These are phyloP conservation scores for Acer campestre DNA, from an alignment of 345 rosid species.

Conservation along the genomic window DNA sequence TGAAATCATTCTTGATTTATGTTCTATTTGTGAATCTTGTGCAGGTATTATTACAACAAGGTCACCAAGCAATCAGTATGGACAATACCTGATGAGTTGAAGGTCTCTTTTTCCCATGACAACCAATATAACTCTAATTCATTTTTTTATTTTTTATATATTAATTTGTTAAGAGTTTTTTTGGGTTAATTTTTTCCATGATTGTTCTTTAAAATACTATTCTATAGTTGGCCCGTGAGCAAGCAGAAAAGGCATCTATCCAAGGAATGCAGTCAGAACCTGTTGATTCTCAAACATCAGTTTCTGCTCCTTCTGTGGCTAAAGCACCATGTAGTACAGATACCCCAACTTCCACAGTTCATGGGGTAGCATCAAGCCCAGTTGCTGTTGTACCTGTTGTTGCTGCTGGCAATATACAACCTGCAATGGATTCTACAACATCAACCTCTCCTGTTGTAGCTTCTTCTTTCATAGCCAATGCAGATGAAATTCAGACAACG, in stretches of 20 bases:
- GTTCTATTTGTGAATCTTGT: conserved; percentile 27
- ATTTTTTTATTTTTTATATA: neutral
- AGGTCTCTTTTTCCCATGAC: conserved; percentile 49
- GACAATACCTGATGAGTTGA: conserved; percentile 86
- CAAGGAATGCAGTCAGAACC: conserved; percentile 42
- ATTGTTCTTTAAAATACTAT: conserved; percentile 16
- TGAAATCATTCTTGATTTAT: conserved; percentile 20
- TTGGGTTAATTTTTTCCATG: conserved; percentile 14
- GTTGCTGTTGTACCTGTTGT: conserved; percentile 45
- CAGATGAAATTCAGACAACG: conserved; percentile 40
- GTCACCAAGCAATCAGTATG: conserved; percentile 87
- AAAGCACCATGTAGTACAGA: conserved; percentile 43
- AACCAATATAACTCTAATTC: neutral
- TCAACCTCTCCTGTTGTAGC: conserved; percentile 39
- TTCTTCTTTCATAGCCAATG: conserved; percentile 36
- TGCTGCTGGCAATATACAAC: conserved; percentile 38
- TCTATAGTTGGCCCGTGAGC: conserved; percentile 86
- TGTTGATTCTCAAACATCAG: conserved; percentile 26
- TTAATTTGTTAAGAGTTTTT: conserved; percentile 5
- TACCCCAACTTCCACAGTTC: conserved; percentile 37
- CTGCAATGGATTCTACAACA: conserved; percentile 43
- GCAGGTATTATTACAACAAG: conserved; percentile 87
- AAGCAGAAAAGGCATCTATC: conserved; percentile 42
- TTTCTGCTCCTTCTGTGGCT: conserved; percentile 32
- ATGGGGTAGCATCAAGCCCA: conserved; percentile 56